Conservation (phyloP, 805 yeast species). For the Naumovozyma castellii region DNA sequence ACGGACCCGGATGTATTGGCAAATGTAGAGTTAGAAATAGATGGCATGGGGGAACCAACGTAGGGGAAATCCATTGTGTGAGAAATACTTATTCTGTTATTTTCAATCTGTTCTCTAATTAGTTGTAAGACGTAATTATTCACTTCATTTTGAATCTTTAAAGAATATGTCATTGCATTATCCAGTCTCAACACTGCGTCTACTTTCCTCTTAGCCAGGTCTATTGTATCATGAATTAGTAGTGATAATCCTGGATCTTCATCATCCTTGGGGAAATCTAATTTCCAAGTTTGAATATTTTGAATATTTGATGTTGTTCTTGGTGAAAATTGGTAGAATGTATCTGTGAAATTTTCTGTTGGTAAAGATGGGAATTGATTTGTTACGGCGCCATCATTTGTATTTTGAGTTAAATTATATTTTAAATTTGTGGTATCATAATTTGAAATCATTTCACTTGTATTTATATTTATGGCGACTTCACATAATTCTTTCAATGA, state of each 20-base stretch:
- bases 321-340: slow-evolving; percentile 42
- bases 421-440: neutral
- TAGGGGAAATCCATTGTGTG: slow-evolving; percentile 5
- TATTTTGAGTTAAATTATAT: neutral
- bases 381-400: neutral
- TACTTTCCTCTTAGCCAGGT: slow-evolving; percentile 51
- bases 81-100: slow-evolving; percentile 28
- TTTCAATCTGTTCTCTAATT: slow-evolving; percentile 53
- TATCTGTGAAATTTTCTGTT: neutral
- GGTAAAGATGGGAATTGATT: neutral
- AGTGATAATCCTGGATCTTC: slow-evolving; percentile 51
- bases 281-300: slow-evolving; percentile 31
- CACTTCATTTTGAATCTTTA: slow-evolving; percentile 69
- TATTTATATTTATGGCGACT: slow-evolving; percentile 62
- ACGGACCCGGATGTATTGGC: neutral
- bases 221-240: slow-evolving; percentile 59
- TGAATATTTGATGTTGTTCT: slow-evolving; percentile 47
- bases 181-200: slow-evolving; percentile 62
- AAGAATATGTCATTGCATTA: slow-evolving; percentile 64
- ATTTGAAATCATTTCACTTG: slow-evolving; percentile 43
- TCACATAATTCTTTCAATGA: slow-evolving; percentile 51
- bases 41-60: neutral
- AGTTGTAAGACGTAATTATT: slow-evolving; percentile 56
- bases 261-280: slow-evolving; percentile 5
- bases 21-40: neutral